A percentile compares a stretch with the other conserved stretches of the same genome.
These are phyloP conservation scores for Metarhizium brunneum DNA, from an alignment of 2,329 filamentous ascomycete genomes.

Conservation along the genomic window DNA sequence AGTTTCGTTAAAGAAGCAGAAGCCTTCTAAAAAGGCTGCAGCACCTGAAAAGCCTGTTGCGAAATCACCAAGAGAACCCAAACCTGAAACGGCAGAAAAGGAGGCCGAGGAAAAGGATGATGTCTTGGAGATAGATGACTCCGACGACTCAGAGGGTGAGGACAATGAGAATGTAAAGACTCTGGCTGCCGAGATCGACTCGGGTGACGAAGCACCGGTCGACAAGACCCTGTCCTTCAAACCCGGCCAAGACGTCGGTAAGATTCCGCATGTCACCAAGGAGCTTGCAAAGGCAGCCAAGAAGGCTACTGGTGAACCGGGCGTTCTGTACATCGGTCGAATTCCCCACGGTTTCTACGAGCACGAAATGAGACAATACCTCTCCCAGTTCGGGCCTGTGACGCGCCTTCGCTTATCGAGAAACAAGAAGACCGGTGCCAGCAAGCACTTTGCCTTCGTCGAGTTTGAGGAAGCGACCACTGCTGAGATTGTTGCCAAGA, in stretches of 20 bases:
- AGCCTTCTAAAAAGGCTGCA: slow-evolving; percentile 4
- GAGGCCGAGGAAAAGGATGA: slow-evolving; percentile 19
- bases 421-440: slow-evolving; percentile 83
- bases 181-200: slow-evolving; percentile 35
- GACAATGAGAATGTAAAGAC: slow-evolving; percentile 31
- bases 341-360: slow-evolving; percentile 95
- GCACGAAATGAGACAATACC: slow-evolving; percentile 87
- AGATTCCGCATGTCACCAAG: slow-evolving; percentile 39
- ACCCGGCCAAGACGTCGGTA: slow-evolving; percentile 40
- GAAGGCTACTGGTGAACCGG: slow-evolving; percentile 46
- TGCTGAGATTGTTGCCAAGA: slow-evolving; percentile 86
- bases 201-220: slow-evolving; percentile 32
- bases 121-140: slow-evolving; percentile 20
- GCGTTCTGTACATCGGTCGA: slow-evolving; percentile 82
- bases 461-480: slow-evolving; percentile 71
- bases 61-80: slow-evolving; percentile 21
- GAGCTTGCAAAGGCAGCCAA: slow-evolving; percentile 34
- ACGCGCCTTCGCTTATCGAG: slow-evolving; percentile 71
- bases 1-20: slow-evolving; percentile 25
- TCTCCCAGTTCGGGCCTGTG: slow-evolving; percentile 85
- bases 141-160: slow-evolving; percentile 27
- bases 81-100: slow-evolving; percentile 22
- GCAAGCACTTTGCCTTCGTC: slow-evolving; percentile 91
- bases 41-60: slow-evolving; percentile 3
- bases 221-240: slow-evolving; percentile 30